Percentiles rank a stretch among this genome's conserved stretches.
phyloP scores from a whole-genome alignment of 2,329 filamentous ascomycete species.

The Rutstroemia sydowiana region DNA sequence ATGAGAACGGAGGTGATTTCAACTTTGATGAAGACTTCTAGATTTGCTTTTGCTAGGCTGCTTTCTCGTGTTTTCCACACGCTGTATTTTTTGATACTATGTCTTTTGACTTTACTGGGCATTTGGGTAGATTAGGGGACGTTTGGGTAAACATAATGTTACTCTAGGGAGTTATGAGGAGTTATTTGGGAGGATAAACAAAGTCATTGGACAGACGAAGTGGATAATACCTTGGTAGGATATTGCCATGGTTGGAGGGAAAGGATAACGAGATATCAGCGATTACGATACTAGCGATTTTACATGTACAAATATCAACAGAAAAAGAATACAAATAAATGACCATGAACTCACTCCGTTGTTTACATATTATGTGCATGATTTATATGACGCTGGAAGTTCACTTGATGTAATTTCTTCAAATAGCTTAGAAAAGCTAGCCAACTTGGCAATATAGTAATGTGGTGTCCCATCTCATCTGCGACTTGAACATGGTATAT shows the following conservation, averaged over 20 bases:
- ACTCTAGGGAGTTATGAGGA: not conserved
- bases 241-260: not conserved
- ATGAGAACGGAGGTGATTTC: conserved; percentile 69
- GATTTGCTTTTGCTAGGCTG: conserved; percentile 30
- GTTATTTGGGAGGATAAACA: conserved; percentile 9
- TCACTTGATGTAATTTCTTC: not conserved
- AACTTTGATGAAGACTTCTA: conserved; percentile 96
- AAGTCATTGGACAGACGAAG: conserved; percentile 6
- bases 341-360: no score
- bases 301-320: conserved; percentile 12
- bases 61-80: conserved; percentile 13
- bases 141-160: conserved; percentile 14
- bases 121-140: conserved; percentile 28
- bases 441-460: not conserved
- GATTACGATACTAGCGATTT: not conserved
- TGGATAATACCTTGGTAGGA: conserved; percentile 12
- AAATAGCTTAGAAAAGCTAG: no score
- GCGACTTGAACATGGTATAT: no score
- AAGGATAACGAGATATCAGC: conserved; percentile 9
- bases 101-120: conserved; percentile 15
- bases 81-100: conserved; percentile 6
- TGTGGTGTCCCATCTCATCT: not conserved
- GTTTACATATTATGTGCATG: not conserved
- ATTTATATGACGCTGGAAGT: not conserved
- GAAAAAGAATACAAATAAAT: not conserved